These are phyloP conservation scores for Sclerotiophoma versabilis DNA, from an alignment of 2,329 filamentous ascomycete genomes.

Conservation along the genomic window DNA sequence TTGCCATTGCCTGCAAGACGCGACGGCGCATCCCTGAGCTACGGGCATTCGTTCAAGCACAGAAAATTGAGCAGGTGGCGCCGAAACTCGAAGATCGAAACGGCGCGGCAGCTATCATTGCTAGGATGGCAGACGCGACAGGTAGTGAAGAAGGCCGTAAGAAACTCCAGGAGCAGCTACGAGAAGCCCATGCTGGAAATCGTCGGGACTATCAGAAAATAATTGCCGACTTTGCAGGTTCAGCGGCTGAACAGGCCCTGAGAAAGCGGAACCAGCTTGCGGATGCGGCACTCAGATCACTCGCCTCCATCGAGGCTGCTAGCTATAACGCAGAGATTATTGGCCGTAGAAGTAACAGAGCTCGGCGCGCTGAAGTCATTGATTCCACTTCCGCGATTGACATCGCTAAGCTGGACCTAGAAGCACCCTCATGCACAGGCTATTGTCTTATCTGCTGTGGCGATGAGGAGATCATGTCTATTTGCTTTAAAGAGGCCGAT, in stretches of 20 bases:
- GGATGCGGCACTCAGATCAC: slow-evolving; percentile 34
- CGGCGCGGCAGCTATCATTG: slow-evolving; percentile 39
- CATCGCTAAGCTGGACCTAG: slow-evolving; percentile 35
- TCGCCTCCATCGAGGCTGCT: slow-evolving; percentile 37
- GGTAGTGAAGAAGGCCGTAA: slow-evolving; percentile 19
- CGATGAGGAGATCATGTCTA: slow-evolving; percentile 44
- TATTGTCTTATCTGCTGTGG: slow-evolving; percentile 44
- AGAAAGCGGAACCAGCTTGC: slow-evolving; percentile 38
- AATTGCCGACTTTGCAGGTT: slow-evolving; percentile 21
- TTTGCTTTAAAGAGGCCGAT: slow-evolving; percentile 39
- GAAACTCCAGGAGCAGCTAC: slow-evolving; percentile 32
- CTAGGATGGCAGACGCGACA: slow-evolving; percentile 22
- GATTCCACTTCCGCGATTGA: slow-evolving; percentile 21
- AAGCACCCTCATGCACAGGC: slow-evolving; percentile 34
- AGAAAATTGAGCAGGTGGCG: slow-evolving; percentile 39
- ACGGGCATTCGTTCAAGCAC: slow-evolving; percentile 31
- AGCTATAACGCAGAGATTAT: slow-evolving; percentile 44
- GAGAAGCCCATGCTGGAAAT: slow-evolving; percentile 40
- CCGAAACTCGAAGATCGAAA: slow-evolving; percentile 41
- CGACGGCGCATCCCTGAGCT: slow-evolving; percentile 33
- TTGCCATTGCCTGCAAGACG: slow-evolving; percentile 43
- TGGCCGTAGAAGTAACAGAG: slow-evolving; percentile 42
- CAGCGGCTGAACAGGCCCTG: slow-evolving; percentile 11
- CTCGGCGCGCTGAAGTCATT: slow-evolving; percentile 36
- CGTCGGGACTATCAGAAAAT: slow-evolving; percentile 31